These are phyloP conservation scores for Ceratonia siliqua DNA, from an alignment of 306 rosid species.

Conservation along the genomic window DNA sequence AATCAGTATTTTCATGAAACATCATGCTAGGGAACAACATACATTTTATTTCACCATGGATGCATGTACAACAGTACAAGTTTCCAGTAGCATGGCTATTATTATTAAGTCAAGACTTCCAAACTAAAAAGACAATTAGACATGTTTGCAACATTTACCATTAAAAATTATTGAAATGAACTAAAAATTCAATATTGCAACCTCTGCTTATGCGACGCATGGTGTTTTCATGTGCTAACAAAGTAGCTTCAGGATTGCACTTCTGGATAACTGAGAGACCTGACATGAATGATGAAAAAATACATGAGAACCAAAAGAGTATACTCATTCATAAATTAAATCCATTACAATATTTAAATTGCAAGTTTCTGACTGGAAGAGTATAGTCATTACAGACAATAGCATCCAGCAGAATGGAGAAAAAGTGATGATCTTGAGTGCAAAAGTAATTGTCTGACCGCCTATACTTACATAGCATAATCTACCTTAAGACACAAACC, in stretches of 20 bases:
- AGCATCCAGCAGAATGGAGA: constrained; percentile 12
- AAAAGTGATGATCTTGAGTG: constrained; percentile 13
- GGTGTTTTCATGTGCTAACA: constrained; percentile 81
- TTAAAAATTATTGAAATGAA: constrained; percentile 24
- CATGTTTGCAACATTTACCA: not conserved
- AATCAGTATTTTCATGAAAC: not conserved
- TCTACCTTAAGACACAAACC: constrained; percentile 6
- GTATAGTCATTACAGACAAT: constrained; percentile 10
- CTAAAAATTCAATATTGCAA: constrained; percentile 26
- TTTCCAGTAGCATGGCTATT: not conserved
- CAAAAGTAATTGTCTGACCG: constrained; percentile 18
- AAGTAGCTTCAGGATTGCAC: constrained; percentile 74
- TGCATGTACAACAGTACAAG: constrained; percentile 3
- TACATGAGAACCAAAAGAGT: not conserved
- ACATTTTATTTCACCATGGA: constrained; percentile 13
- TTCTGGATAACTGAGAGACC: constrained; percentile 84
- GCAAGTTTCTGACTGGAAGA: constrained; percentile 17
- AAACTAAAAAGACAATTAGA: constrained; percentile 12
- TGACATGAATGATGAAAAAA: constrained; percentile 38
- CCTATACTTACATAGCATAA: constrained; percentile 5
- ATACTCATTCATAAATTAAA: not conserved
- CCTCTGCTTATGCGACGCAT: constrained; percentile 74
- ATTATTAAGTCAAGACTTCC: not conserved
- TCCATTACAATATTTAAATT: not conserved
- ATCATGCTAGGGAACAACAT: not conserved